Evolutionary conservation across 2,329 filamentous ascomycete species (phyloP), one percentile per base, ranked within the genome.

Genomic region (Claviceps pusilla): DNA sequence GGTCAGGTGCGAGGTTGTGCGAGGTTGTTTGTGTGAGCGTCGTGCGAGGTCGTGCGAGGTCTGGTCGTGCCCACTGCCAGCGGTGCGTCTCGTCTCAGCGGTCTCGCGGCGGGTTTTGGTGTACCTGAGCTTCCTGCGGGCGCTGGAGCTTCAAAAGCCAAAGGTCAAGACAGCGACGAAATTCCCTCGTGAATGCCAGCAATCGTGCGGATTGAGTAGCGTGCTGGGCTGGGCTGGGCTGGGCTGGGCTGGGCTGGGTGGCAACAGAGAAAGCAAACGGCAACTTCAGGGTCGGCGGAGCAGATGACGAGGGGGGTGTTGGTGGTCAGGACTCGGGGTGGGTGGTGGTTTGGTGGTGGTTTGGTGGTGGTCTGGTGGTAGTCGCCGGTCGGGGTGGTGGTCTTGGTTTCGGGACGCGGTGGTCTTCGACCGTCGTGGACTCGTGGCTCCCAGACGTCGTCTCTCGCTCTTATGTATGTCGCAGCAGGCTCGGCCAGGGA

Each of bases 1-100:
- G 61, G 62, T 66, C 65, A 64, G 62, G 61, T 60, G 63, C 58
- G 57, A 61, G 62, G 46, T 48, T 48, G 50, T 39, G 41, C 45
- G 45, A 46, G 43, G 24, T 24, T 24, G 24, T 24, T 24, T 24
- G 24, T 24, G 24, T 24, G 24, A 24, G 24, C 3, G 24, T 24
- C 24, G 24, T 24, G 12, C 24, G 43, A 29, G 43, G 43, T 29
- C 12, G 24, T 46, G 43, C 43, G 11, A 39, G 37, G 37, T 39
- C 37, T 11, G 6, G 33, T 12, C 35, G 9, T 41, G 39, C 39
- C 39, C 37, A 42, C 47, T 48, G 47, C 42, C 42, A 11, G n/a
- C 19, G 42, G 19, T 12, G 7, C n/a, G 10, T 24, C 42, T 43
- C 12, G 39, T 41, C 39, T 41, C 35, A 16, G 14, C 16, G 14